Base-by-base conservation (phyloP, 2,329 filamentous ascomycete genomes). In the Stromatinia cepivora region DNA sequence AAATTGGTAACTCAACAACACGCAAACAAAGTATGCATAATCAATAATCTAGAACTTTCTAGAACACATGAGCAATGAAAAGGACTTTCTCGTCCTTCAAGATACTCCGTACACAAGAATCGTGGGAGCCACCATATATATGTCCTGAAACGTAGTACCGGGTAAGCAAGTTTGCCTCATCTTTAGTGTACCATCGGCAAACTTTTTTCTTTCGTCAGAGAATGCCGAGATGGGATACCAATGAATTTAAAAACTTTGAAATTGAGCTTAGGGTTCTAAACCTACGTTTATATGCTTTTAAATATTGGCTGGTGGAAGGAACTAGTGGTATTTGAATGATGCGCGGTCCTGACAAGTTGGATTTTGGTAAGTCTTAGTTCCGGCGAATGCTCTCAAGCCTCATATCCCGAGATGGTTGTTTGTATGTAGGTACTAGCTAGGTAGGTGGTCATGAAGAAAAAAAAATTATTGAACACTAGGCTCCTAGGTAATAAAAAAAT, bases 11-110 rank as follows among this genome's bases (percentile, higher is more conserved):
- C 39, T 42, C 39, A 42, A 42, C 39, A 15, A 15, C 34, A 58
- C 15, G 34, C 22, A 36, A 5, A 22, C 3, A 8, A 11, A 39
- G 15, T 13, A 52, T 25, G 5, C 13, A 39, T 25, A 13, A 8
- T 28, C 59, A 28, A 39, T 2, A 5, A 22, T 63, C 46, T 52
- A 52, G 61, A 63, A 52, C 61, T 39, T 63, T 63, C 61, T 36
- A 52, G 61, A 63, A 39, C 34, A 11, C 0, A 7, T 39, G n/a
- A 28, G 13, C 2, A 0, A 9, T 63, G 34, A 39, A 28, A 17
- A 36, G 31, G 25, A 5, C 31, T 13, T 50, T 50, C 25, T 50
- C 28, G 22, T n/a, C 31, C 31, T 39, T 25, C n/a, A 13, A 7
- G 20, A 31, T 36, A 42, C 39, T 3, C 31, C 31, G 2, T 54